phyloP scores from a whole-genome alignment of 768 basidiomycete genomes.

The Chlorophyllum brunneum region DNA sequence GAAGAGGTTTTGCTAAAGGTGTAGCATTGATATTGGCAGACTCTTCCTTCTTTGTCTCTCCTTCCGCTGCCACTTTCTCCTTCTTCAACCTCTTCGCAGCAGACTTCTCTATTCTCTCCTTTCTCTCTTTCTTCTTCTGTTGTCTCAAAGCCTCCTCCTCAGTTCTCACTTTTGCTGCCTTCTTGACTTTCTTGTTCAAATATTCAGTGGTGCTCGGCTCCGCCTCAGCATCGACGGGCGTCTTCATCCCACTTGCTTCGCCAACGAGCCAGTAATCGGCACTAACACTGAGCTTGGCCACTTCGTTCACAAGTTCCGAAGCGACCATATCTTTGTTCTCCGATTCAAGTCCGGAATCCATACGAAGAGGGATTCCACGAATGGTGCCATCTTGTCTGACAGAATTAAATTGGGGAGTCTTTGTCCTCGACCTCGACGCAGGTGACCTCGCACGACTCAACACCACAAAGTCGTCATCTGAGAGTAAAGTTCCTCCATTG shows the following conservation, averaged over 20 bases:
- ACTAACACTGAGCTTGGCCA: conserved; percentile 1
- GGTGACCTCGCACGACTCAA: conserved; percentile 28
- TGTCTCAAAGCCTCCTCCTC: neutral
- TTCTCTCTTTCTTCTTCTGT: conserved; percentile 8
- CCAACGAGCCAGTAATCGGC: neutral
- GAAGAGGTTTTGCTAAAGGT: no score
- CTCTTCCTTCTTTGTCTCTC: no score
- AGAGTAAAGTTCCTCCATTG: conserved; percentile 20
- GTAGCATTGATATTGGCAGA: no score
- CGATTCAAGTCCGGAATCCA: neutral
- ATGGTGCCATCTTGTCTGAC: neutral
- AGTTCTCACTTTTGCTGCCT: conserved; percentile 9
- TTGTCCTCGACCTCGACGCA: neutral
- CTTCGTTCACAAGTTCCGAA: neutral
- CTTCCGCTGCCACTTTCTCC: neutral
- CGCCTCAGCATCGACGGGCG: neutral
- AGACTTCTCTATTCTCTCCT: neutral
- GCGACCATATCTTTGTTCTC: neutral
- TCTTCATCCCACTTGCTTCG: neutral
- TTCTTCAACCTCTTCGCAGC: conserved; percentile 2
- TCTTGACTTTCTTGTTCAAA: conserved; percentile 8
- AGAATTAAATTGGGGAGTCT: no score
- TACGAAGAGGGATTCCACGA: neutral
- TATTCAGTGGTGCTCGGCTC: neutral
- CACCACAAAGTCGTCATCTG: conserved; percentile 51